Evolutionary conservation across 148 eudicot species (phyloP), one percentile per base, ranked within the genome.

Genomic region (Diospyros kaki): DNA sequence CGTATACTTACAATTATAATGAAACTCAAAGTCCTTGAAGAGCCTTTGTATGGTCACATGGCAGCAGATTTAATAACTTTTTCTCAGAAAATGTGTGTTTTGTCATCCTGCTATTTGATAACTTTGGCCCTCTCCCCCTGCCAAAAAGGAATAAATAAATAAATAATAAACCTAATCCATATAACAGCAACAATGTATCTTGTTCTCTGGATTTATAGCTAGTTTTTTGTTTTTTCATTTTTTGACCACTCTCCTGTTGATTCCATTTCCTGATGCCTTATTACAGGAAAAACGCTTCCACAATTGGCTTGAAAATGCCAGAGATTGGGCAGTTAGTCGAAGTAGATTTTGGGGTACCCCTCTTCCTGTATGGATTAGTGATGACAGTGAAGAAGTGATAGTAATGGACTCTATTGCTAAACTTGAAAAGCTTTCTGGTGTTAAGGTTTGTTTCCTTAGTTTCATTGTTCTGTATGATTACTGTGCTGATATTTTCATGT

Each of bases 311-410:
- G 97, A 95, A 87, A 95, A 95, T 88, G 99, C 97, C 41, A 90
- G 99, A 81, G 99, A 95, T 71, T 95, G 99, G 99, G 96, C 97
- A 52, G 90, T 95, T 41, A 92, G 97, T 83, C 88, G 99, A 80
- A 95, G 97, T 84, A 84, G 99, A 81, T 95, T 92, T 76, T 95
- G 99, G 99, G 99, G 97, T 45, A 95, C 97, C 13, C 98, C 99
- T 80, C 96, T 95, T 81, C 99, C 97, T 38, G 75, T 93, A 12
- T 93, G 97, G 99, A 84, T 85, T 66, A 95, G 99, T 80, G 88
- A 89, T 39, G 94, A 95, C 80, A 94, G 96, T 38, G 87, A 83
- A 78, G 97, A 95, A 79, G 80, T 73, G 72, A 81, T 81, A 68
- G 91, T 95, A 46, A 90, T 95, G 73, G 89, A 89, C 68, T 91